phyloP scores from a whole-genome alignment of 768 basidiomycete species.

The Mycena latifolia region DNA sequence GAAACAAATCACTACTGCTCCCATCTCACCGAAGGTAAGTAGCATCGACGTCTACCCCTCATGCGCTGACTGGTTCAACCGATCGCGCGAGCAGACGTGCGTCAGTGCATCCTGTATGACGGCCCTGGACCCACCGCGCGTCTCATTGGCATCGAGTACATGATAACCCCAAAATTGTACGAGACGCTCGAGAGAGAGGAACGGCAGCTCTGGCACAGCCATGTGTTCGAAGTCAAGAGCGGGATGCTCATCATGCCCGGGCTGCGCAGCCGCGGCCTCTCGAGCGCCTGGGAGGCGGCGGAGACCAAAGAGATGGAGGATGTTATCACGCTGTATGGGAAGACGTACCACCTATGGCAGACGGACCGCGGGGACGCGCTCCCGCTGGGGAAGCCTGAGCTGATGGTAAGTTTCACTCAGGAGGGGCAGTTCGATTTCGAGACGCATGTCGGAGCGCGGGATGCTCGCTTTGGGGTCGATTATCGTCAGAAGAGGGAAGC shows the following conservation, averaged over 20 bases:
- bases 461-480: conserved; percentile 18
- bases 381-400: conserved; percentile 31
- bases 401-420: conserved; percentile 36
- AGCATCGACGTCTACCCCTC: no score
- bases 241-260: conserved; percentile 37
- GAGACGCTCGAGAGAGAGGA: conserved; percentile 56
- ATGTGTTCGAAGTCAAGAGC: conserved; percentile 57
- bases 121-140: conserved; percentile 55
- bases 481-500: conserved; percentile 28
- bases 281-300: conserved; percentile 31
- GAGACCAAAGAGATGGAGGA: conserved; percentile 38
- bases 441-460: conserved; percentile 21
- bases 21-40: conserved; percentile 45
- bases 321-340: conserved; percentile 30
- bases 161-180: conserved; percentile 60
- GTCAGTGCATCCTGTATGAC: conserved; percentile 60
- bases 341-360: conserved; percentile 36
- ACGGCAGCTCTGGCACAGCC: conserved; percentile 67
- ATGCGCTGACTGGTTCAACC: neutral
- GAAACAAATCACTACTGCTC: conserved; percentile 53
- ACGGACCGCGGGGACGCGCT: conserved; percentile 33
- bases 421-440: conserved; percentile 35
- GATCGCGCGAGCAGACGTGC: conserved; percentile 27
- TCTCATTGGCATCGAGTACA: conserved; percentile 67
- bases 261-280: neutral